A percentile compares a stretch with the other conserved stretches of the same genome.
Conservation (phyloP, 2,329 filamentous ascomycete species). For the Rhexocercosporidium sp. region DNA sequence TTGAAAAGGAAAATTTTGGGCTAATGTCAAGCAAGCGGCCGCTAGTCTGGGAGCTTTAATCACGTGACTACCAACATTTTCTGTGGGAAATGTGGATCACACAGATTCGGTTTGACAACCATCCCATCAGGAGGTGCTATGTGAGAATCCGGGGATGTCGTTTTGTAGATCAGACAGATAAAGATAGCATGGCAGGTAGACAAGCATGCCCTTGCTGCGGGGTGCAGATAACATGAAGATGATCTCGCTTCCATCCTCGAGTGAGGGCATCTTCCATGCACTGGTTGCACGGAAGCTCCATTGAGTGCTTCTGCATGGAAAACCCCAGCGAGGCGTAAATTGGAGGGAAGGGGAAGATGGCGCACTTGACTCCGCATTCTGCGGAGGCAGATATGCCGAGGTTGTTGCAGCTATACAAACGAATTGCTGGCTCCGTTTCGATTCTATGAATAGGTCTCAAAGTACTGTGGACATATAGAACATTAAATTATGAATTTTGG, state of each 20-base stretch:
- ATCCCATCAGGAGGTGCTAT: background rate
- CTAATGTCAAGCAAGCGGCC: background rate
- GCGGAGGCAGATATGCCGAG: background rate
- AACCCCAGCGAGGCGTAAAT: background rate
- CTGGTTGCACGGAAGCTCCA: background rate
- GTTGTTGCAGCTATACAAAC: background rate
- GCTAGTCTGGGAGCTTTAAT: background rate
- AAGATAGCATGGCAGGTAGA: constrained; percentile 1
- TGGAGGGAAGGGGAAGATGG: background rate
- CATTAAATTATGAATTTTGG: background rate
- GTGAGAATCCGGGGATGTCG: background rate
- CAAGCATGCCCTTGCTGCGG: constrained; percentile 1
- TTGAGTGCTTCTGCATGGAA: background rate
- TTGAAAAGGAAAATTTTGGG: background rate
- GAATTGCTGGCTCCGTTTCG: background rate
- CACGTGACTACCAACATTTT: background rate
- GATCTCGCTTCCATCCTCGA: background rate
- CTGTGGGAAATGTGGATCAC: constrained; percentile 14
- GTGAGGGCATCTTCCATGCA: background rate
- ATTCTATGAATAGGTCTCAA: background rate
- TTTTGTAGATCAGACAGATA: constrained; percentile 29
- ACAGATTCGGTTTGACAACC: constrained; percentile 9
- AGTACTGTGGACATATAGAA: background rate
- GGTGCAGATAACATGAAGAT: background rate
- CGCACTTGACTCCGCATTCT: background rate